Base-by-base conservation (phyloP, 1,139 yeast species). In the Yamadazyma epiphylla region DNA sequence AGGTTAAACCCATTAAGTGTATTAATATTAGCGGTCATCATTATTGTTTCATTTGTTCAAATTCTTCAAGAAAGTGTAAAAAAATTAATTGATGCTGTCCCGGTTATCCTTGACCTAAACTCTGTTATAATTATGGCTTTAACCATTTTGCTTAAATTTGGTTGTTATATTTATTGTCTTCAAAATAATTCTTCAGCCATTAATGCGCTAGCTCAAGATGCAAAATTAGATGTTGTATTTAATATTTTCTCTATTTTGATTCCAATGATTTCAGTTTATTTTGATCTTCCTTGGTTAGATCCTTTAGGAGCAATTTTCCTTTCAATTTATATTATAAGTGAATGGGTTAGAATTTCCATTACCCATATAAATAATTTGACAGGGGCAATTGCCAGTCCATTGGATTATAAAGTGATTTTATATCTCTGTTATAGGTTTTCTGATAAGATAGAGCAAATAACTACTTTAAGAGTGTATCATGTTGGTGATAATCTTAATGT, bases 171-270 rank as follows among this genome's bases (percentile, higher is more conserved):
- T 5, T 76, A 86, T 77, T 83, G 91, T 51, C 59, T 71, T 19
- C 59, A 65, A n/a, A 72, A 82, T 38, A 61, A 67, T 13, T 79
- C 87, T 9, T 74, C 83, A 11, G 77, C 88, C 0, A 82, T 84
- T 2, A 83, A 77, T 49, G 94, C 94, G 0, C 59, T 84, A 33
- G 87, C 91, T 2, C 91, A 82, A 50, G 94, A 84, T 56, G 94
- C 94, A 1, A 64, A 71, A 57, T 83, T 89, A 1, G 94, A 84
- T 53, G 74, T 83, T 26, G 70, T 82, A 3, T 84, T 84, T 63
- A 80, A 80, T 30, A 48, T 70, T 1, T 81, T 83, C 24, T 82
- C 91, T 2, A 65, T 84, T 25, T 44, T 82, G 13, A 80, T 84
- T 69, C 94, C 94, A 0, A 43, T 80, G 0, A 24, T 72, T 0